Percentiles rank a stretch among this genome's conserved stretches.
phyloP scores from a whole-genome alignment of 495 filamentous ascomycete genomes.

The Hyaloscypha bicolor region DNA sequence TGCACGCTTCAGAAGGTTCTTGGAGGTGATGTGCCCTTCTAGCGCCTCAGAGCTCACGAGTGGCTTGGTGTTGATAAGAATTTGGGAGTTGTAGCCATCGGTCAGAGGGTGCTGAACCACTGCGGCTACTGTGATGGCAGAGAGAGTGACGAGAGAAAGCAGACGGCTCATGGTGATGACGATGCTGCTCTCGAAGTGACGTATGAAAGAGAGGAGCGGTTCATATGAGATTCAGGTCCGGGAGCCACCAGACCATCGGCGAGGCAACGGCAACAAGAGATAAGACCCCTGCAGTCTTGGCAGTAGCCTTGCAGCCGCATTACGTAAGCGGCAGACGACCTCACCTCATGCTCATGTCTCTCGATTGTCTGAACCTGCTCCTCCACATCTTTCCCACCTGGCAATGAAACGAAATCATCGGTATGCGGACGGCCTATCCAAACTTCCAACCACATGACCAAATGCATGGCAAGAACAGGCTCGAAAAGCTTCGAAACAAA shows the following conservation, averaged over 20 bases:
- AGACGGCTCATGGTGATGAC: conserved; percentile 20
- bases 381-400: background rate
- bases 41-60: conserved; percentile 52
- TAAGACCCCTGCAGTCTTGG: background rate
- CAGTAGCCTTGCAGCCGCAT: conserved; percentile 8
- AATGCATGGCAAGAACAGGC: background rate
- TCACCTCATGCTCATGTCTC: background rate
- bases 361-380: background rate
- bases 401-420: background rate
- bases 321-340: background rate
- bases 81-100: conserved; percentile 12
- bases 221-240: background rate
- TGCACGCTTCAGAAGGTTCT: conserved; percentile 55
- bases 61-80: conserved; percentile 20
- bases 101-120: conserved; percentile 24
- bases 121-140: conserved; percentile 19
- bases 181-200: background rate
- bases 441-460: background rate
- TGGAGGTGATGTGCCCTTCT: conserved; percentile 53
- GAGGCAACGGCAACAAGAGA: conserved; percentile 10
- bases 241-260: conserved; percentile 11
- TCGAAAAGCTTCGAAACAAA: background rate
- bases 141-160: conserved; percentile 18
- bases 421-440: background rate
- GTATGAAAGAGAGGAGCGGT: conserved; percentile 2